These are phyloP conservation scores for Rhizopogon vulgaris DNA, from an alignment of 768 basidiomycete species.

Conservation along the genomic window DNA sequence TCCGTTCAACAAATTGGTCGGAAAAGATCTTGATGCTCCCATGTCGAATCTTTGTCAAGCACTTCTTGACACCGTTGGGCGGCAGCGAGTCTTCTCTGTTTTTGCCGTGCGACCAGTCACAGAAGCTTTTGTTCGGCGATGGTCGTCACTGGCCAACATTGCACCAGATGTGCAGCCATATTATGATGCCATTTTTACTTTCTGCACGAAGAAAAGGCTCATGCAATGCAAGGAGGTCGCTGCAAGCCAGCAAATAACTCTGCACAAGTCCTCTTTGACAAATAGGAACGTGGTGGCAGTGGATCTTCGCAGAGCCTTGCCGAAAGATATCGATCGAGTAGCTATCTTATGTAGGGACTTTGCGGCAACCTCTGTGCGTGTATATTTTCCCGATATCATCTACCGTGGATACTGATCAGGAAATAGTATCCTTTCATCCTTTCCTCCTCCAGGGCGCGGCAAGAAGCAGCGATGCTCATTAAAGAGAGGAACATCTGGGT, in stretches of 20 bases:
- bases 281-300: slow-evolving; percentile 10
- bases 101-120: slow-evolving; percentile 50
- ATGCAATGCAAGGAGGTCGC: not conserved
- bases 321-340: slow-evolving; percentile 26
- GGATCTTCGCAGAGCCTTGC: slow-evolving; percentile 26
- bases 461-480: slow-evolving; percentile 49
- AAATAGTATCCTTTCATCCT: slow-evolving; percentile 51
- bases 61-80: slow-evolving; percentile 30
- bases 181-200: slow-evolving; percentile 54
- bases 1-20: slow-evolving; percentile 31
- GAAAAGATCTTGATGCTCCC: slow-evolving; percentile 23
- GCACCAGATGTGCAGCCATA: slow-evolving; percentile 36
- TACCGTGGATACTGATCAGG: not conserved
- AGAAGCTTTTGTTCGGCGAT: slow-evolving; percentile 38
- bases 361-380: slow-evolving; percentile 50
- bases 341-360: slow-evolving; percentile 51
- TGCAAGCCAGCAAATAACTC: not conserved
- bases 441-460: slow-evolving; percentile 31
- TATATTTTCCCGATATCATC: not conserved
- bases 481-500: slow-evolving; percentile 50
- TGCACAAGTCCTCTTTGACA: not conserved
- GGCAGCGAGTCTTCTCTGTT: slow-evolving; percentile 53
- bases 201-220: slow-evolving; percentile 44
- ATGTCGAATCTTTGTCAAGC: not conserved
- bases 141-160: slow-evolving; percentile 43